A percentile compares a stretch with the other conserved stretches of the same genome.
Evolutionary conservation across 306 rosid species (phyloP).

Genomic region (Adenanthera pavonina): DNA sequence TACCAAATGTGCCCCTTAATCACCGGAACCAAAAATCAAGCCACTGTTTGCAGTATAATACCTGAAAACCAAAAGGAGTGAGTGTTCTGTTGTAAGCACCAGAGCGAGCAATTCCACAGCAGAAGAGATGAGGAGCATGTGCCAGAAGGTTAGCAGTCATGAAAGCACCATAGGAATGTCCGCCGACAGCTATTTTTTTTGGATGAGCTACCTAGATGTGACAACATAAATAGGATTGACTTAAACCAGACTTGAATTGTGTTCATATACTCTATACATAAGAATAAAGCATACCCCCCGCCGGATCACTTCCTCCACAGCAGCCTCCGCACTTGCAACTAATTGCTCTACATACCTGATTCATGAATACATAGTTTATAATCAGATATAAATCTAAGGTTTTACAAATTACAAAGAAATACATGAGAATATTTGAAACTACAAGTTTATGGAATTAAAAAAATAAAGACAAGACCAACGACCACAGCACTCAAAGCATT

Average conservation of each 20-base stretch:
- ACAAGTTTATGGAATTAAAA: slow-evolving; percentile 28
- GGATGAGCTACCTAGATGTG: slow-evolving; percentile 86
- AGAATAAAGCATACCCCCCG: slow-evolving; percentile 77
- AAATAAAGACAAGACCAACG: slow-evolving; percentile 18
- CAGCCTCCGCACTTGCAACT: slow-evolving; percentile 97
- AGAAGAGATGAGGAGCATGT: slow-evolving; percentile 96
- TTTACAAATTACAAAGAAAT: slow-evolving; percentile 12
- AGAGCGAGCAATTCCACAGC: slow-evolving; percentile 98
- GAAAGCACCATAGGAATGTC: slow-evolving; percentile 99
- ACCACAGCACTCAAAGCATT: neutral
- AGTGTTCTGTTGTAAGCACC: slow-evolving; percentile 99
- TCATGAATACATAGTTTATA: slow-evolving; percentile 34
- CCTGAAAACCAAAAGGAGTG: slow-evolving; percentile 99
- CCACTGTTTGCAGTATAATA: slow-evolving; percentile 30
- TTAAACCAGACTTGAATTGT: slow-evolving; percentile 25
- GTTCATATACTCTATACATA: slow-evolving; percentile 11
- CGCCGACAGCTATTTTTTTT: slow-evolving; percentile 91
- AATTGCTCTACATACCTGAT: slow-evolving; percentile 91
- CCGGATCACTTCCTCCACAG: slow-evolving; percentile 86
- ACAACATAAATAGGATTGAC: slow-evolving; percentile 37
- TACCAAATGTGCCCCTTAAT: slow-evolving; percentile 1
- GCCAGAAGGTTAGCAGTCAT: slow-evolving; percentile 99
- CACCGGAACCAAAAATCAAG: neutral
- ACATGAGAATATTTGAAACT: slow-evolving; percentile 34
- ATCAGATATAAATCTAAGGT: slow-evolving; percentile 34